These are phyloP conservation scores for Croton setiger DNA, from an alignment of 441 rosid genomes.

Conservation along the genomic window DNA sequence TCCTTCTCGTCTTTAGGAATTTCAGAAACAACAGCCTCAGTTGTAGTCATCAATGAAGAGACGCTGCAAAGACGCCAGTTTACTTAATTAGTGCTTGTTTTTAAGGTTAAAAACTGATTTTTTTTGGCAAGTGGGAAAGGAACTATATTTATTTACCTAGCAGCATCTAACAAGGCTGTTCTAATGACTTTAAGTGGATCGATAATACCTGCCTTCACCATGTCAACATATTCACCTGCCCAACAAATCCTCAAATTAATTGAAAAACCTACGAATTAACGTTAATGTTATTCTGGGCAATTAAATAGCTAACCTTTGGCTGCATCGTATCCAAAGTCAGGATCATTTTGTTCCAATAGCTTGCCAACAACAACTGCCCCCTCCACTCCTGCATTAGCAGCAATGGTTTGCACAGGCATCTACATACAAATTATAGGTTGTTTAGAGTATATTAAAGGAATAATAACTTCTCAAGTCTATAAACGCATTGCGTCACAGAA, in stretches of 20 bases:
- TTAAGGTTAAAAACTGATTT: not conserved
- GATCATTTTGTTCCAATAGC: constrained; percentile 71
- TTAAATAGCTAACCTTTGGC: constrained; percentile 59
- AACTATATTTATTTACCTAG: constrained; percentile 37
- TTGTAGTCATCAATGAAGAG: constrained; percentile 69
- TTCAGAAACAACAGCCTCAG: constrained; percentile 61
- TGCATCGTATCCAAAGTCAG: constrained; percentile 84
- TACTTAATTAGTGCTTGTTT: not conserved
- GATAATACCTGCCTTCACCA: constrained; percentile 62
- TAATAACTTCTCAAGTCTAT: not conserved
- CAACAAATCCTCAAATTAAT: not conserved
- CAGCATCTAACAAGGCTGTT: constrained; percentile 67
- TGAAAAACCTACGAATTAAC: not conserved
- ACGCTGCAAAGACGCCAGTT: constrained; percentile 35
- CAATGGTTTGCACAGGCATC: constrained; percentile 71
- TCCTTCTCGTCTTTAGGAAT: constrained; percentile 69
- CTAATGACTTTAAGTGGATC: constrained; percentile 72
- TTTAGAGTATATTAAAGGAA: not conserved
- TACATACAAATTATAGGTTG: constrained; percentile 16
- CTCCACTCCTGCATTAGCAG: constrained; percentile 81
- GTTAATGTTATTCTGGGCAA: not conserved
- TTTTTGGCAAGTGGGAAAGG: not conserved
- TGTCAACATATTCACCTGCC: constrained; percentile 65
- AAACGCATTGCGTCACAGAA: not conserved
- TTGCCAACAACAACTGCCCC: constrained; percentile 90